A percentile compares a stretch with the other conserved stretches of the same genome.
Conservation (phyloP, 345 rosid species). For the Turritis glabra region DNA sequence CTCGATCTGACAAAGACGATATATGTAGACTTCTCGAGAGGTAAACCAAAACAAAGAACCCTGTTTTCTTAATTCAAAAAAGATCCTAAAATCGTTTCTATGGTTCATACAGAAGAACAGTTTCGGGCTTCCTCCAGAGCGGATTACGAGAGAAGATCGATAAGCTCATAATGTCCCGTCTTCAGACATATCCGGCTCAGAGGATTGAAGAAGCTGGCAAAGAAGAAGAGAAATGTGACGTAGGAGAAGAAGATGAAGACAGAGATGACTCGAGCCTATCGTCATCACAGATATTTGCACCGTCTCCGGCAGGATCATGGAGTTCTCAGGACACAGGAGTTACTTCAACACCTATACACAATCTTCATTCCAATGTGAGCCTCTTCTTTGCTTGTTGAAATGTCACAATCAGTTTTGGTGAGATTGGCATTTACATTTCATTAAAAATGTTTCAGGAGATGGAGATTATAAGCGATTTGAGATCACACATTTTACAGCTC, state of each 20-base stretch:
- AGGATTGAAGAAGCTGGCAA: conserved; percentile 16
- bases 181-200: conserved; percentile 47
- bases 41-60: conserved; percentile 35
- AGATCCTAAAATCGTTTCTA: background rate
- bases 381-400: background rate
- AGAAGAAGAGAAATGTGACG: conserved; percentile 35
- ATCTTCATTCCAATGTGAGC: conserved; percentile 17
- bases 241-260: conserved; percentile 24
- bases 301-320: conserved; percentile 51
- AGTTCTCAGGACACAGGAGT: conserved; percentile 51
- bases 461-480: conserved; percentile 63
- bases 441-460: conserved; percentile 55
- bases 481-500: conserved; percentile 71
- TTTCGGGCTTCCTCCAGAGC: conserved; percentile 68
- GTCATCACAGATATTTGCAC: conserved; percentile 45
- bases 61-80: background rate
- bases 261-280: conserved; percentile 39
- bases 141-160: conserved; percentile 76
- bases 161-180: conserved; percentile 51
- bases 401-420: background rate
- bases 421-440: background rate
- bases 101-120: conserved; percentile 60
- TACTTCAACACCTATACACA: conserved; percentile 27
- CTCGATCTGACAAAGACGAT: conserved; percentile 56
- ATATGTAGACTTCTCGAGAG: conserved; percentile 73